Conservation (phyloP, 2,329 filamentous ascomycete genomes). For the Sporothrix luriei region DNA sequence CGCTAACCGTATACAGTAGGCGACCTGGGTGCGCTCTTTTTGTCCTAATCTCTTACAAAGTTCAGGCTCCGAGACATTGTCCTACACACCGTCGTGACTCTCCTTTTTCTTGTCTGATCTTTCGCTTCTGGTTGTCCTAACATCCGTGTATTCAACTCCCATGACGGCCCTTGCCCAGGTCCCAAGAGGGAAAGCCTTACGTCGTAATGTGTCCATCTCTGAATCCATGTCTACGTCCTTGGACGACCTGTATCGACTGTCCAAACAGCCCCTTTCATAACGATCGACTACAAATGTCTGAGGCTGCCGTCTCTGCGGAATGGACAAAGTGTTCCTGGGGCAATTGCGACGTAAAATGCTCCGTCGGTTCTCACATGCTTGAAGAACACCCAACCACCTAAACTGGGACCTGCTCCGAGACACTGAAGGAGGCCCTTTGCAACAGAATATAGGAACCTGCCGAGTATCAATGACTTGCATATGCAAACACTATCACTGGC, state of each 20-base stretch:
- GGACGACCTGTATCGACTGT: not conserved
- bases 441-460: no score
- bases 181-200: not conserved
- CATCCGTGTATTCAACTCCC: constrained; percentile 3
- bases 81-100: not conserved
- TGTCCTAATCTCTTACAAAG: no score
- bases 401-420: no score
- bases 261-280: not conserved
- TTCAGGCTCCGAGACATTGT: constrained; percentile 14
- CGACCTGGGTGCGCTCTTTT: no score
- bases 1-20: no score
- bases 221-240: no score
- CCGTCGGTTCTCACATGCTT: no score
- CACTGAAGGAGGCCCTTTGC: no score
- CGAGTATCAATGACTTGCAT: not conserved
- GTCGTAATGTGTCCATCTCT: no score
- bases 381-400: no score
- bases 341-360: no score
- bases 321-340: not conserved
- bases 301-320: not conserved
- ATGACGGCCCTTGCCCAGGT: not conserved
- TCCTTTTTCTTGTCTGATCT: not conserved
- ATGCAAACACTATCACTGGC: not conserved
- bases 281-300: not conserved
- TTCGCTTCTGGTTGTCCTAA: not conserved